Evolutionary conservation across 495 filamentous ascomycete genomes (phyloP), one percentile per base, ranked within the genome.

Genomic region (Pseudevernia furfuracea): DNA sequence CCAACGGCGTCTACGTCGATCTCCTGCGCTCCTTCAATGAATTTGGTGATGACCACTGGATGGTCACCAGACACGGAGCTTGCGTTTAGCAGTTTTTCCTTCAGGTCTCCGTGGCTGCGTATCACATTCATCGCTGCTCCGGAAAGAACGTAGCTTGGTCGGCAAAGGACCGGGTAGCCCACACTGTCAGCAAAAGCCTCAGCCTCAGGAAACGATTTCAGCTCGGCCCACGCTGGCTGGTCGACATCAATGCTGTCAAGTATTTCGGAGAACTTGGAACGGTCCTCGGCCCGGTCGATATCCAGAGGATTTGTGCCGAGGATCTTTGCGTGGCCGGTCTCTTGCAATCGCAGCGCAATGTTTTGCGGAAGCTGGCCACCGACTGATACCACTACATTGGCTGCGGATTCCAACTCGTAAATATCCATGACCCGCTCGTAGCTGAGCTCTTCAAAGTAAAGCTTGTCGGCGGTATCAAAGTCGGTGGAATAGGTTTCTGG

Each of bases 381-480:
- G 63, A 97, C 92, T 63, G 90, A 95, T 19, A 97, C 94, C 37
- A 97, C 92, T 41, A 97, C 91, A 70, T 94, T 93, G 59, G 80
- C 85, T 34, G 93, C 89, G 62, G 77, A 80, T 79, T 97, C 93
- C 23, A 97, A 82, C 74, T 97, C 93, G 74, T 96, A 97, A 66
- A 97, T 97, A 78, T 97, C 93, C 92, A 96, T 96, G 44, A 96
- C 92, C 71, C 91, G 86, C 79, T 97, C 93, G 72, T 97, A 97
- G 79, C 89, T 93, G 60, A 97, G 79, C 78, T 97, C 93, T 74
- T 97, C 93, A 70, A 97, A 97, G 77, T 97, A 97, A 32, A 97
- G 83, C 71, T 87, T 92, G 69, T 97, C 94, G n/a, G 94, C 90
- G 14, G 86, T 87, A 71, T 97, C 93, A 74, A 89, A 96, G 77